Conservation (phyloP, 2,329 filamentous ascomycete species). For the Escovopsis sp. region DNA sequence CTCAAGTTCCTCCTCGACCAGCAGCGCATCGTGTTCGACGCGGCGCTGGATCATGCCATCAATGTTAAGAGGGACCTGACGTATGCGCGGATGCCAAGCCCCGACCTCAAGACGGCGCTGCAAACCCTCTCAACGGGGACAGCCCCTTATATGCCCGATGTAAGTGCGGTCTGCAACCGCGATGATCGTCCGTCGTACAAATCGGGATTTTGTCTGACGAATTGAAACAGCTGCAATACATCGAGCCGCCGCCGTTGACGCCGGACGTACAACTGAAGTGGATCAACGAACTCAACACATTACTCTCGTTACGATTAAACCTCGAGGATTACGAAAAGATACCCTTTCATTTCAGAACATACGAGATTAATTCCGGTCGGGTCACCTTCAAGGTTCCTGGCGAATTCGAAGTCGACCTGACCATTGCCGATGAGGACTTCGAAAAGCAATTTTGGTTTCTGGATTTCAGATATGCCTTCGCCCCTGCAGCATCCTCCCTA, state of each 20-base stretch:
- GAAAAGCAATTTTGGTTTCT: slow-evolving; percentile 86
- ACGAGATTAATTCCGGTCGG: slow-evolving; percentile 68
- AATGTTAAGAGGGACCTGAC: slow-evolving; percentile 60
- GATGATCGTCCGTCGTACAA: too few relatives aligned
- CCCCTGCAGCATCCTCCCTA: slow-evolving; percentile 47
- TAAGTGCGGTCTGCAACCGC: slow-evolving; percentile 24
- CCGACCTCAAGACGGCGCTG: slow-evolving; percentile 79
- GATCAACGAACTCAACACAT: slow-evolving; percentile 68
- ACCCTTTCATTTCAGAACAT: slow-evolving; percentile 63
- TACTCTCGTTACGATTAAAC: slow-evolving; percentile 70
- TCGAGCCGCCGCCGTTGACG: slow-evolving; percentile 57
- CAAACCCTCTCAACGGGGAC: slow-evolving; percentile 70
- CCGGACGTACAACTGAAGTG: slow-evolving; percentile 58
- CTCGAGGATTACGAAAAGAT: slow-evolving; percentile 65
- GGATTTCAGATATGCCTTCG: slow-evolving; percentile 74
- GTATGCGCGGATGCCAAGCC: slow-evolving; percentile 66
- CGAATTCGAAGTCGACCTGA: slow-evolving; percentile 89
- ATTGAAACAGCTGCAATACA: slow-evolving; percentile 51
- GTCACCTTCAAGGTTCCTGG: slow-evolving; percentile 71
- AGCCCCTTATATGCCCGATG: slow-evolving; percentile 65
- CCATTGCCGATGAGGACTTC: slow-evolving; percentile 73
- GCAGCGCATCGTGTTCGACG: slow-evolving; percentile 45
- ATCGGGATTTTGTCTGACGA: slow-evolving; percentile 13
- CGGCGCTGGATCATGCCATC: slow-evolving; percentile 47
- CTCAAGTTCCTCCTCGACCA: slow-evolving; percentile 59